phyloP scores from a whole-genome alignment of 176 grass and related monocot species.

The Otatea glauca region DNA sequence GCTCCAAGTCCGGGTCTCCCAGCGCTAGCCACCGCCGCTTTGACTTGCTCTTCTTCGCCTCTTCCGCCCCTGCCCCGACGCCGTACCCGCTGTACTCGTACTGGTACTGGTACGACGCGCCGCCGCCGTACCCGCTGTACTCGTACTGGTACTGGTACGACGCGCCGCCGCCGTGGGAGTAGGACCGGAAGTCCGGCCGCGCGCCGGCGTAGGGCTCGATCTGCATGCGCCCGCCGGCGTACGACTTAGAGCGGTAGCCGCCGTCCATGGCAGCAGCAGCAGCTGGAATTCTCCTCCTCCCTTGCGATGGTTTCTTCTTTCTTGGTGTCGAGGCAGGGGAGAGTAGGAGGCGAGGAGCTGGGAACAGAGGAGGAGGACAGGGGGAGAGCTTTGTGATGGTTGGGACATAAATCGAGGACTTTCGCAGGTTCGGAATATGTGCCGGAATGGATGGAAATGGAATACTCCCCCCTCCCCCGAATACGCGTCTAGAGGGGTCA shows the following conservation, averaged over 20 bases:
- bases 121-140: conserved; percentile 42
- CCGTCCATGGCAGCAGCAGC: conserved; percentile 38
- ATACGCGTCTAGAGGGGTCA: too few species aligned
- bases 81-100: conserved; percentile 52
- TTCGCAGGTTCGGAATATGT: conserved; percentile 12
- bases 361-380: neutral
- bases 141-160: conserved; percentile 56
- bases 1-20: conserved; percentile 69
- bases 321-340: neutral
- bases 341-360: neutral
- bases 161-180: conserved; percentile 32
- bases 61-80: neutral
- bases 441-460: neutral
- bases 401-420: neutral
- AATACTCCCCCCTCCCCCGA: too few species aligned
- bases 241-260: conserved; percentile 65
- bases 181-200: conserved; percentile 53
- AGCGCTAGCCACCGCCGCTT: conserved; percentile 62
- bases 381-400: neutral
- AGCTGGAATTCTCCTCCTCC: neutral
- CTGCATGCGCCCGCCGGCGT: conserved; percentile 63
- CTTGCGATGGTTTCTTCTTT: conserved; percentile 16
- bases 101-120: conserved; percentile 42
- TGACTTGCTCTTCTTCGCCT: conserved; percentile 50
- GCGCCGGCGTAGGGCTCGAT: conserved; percentile 60